Percentiles rank a stretch among this genome's conserved stretches.
Evolutionary conservation across 2,329 filamentous ascomycete species (phyloP).

Genomic region (Capronia epimyces): DNA sequence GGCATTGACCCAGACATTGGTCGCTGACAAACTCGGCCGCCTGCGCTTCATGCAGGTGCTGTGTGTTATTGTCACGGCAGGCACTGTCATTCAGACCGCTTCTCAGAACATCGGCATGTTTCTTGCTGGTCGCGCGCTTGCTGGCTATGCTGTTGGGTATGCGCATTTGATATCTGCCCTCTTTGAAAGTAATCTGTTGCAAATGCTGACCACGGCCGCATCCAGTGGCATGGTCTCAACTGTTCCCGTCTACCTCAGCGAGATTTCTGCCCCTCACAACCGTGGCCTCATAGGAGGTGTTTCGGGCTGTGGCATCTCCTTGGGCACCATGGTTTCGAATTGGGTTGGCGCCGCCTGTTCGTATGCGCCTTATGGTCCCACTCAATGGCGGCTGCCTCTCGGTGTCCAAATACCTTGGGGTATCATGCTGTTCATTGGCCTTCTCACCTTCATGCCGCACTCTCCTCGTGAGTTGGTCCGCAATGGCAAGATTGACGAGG

Average conservation of each 20-base stretch:
- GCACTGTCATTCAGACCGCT: slow-evolving; percentile 62
- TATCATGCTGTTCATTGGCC: slow-evolving; percentile 63
- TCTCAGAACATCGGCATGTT: slow-evolving; percentile 54
- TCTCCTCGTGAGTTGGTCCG: slow-evolving; percentile 82
- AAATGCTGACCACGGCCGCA: not conserved
- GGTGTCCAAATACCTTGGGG: slow-evolving; percentile 75
- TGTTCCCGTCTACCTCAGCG: slow-evolving; percentile 27
- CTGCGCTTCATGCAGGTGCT: slow-evolving; percentile 50
- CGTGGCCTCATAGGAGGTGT: slow-evolving; percentile 71
- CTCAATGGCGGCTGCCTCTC: slow-evolving; percentile 75
- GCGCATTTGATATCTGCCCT: slow-evolving; percentile 50
- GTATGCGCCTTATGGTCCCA: slow-evolving; percentile 56
- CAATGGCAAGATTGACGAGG: slow-evolving; percentile 62
- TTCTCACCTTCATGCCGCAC: slow-evolving; percentile 73
- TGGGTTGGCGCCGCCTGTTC: slow-evolving; percentile 68
- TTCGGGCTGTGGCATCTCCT: slow-evolving; percentile 77
- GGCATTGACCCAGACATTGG: slow-evolving; percentile 48
- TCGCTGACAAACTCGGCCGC: slow-evolving; percentile 51
- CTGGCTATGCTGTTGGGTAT: slow-evolving; percentile 72
- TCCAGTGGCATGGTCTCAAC: slow-evolving; percentile 26
- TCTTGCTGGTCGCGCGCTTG: slow-evolving; percentile 66
- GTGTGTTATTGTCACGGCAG: slow-evolving; percentile 65
- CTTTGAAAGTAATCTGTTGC: not conserved
- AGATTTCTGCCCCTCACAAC: slow-evolving; percentile 52
- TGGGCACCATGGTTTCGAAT: slow-evolving; percentile 69